These are phyloP conservation scores for Penicillium bovifimosum DNA, from an alignment of 495 filamentous ascomycete species.

Conservation along the genomic window DNA sequence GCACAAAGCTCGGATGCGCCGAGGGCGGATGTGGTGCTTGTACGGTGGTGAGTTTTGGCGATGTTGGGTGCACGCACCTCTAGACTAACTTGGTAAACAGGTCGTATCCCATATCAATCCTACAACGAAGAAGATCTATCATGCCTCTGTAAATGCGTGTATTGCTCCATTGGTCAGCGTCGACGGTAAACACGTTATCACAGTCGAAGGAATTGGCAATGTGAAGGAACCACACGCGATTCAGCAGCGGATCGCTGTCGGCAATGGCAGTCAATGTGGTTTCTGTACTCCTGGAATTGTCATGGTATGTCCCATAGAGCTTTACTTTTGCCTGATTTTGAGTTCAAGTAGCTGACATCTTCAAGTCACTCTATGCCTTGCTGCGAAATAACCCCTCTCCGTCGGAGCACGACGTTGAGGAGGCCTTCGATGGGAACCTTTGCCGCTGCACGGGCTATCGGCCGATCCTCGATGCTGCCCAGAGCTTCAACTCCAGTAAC, in stretches of 20 bases:
- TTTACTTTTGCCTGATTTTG: background rate
- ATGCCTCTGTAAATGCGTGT: constrained; percentile 91
- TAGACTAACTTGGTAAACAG: constrained; percentile 26
- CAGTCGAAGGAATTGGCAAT: constrained; percentile 94
- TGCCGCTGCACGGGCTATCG: constrained; percentile 95
- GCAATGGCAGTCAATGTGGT: constrained; percentile 59
- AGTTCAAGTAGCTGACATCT: background rate
- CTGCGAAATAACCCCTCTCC: constrained; percentile 56
- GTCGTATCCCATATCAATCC: constrained; percentile 88
- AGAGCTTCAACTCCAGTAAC: constrained; percentile 41
- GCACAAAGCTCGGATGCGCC: constrained; percentile 71
- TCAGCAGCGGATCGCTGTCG: constrained; percentile 79
- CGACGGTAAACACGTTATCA: constrained; percentile 98
- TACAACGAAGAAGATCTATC: constrained; percentile 83
- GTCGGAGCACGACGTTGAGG: constrained; percentile 27
- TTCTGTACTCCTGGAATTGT: constrained; percentile 98
- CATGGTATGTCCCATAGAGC: constrained; percentile 52
- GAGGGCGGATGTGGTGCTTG: constrained; percentile 97
- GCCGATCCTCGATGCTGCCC: constrained; percentile 89
- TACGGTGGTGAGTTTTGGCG: constrained; percentile 64
- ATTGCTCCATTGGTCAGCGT: constrained; percentile 86
- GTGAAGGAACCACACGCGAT: constrained; percentile 81
- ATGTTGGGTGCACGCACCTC: background rate
- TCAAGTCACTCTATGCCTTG: constrained; percentile 46
- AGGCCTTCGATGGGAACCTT: constrained; percentile 72